phyloP scores from a whole-genome alignment of 441 rosid genomes.

The Isatis lusitanica region DNA sequence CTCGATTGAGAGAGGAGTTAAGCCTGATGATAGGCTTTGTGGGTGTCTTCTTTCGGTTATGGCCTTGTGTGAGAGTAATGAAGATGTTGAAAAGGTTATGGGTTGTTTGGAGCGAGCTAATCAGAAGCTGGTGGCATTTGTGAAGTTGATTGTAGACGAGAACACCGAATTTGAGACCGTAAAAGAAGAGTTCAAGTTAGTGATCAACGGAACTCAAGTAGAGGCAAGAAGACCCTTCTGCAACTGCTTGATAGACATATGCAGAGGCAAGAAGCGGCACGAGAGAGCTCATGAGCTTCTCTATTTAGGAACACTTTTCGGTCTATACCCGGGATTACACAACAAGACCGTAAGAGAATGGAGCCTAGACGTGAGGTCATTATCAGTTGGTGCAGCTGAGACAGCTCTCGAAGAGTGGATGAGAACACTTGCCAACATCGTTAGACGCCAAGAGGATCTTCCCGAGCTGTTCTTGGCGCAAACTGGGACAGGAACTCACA shows the following conservation, averaged over 20 bases:
- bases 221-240: constrained; percentile 86
- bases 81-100: constrained; percentile 60
- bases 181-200: constrained; percentile 61
- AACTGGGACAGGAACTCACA: constrained; percentile 83
- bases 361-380: constrained; percentile 85
- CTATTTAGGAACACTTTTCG: constrained; percentile 77
- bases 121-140: constrained; percentile 57
- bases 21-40: constrained; percentile 80
- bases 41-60: constrained; percentile 85
- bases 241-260: constrained; percentile 88
- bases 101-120: constrained; percentile 69
- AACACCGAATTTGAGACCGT: constrained; percentile 47
- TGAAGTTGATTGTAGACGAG: constrained; percentile 55
- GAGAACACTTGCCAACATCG: constrained; percentile 59
- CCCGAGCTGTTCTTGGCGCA: constrained; percentile 78
- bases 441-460: constrained; percentile 60
- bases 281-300: constrained; percentile 84
- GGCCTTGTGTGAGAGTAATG: constrained; percentile 59
- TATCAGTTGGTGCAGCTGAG: constrained; percentile 85
- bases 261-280: constrained; percentile 50
- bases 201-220: constrained; percentile 54
- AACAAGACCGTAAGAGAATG: constrained; percentile 66
- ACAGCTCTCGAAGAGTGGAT: constrained; percentile 95
- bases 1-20: constrained; percentile 55
- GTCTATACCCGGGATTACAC: constrained; percentile 78